These are phyloP conservation scores for Chlamydomonas eustigma DNA, from an alignment of 139 green algal species.

Conservation along the genomic window DNA sequence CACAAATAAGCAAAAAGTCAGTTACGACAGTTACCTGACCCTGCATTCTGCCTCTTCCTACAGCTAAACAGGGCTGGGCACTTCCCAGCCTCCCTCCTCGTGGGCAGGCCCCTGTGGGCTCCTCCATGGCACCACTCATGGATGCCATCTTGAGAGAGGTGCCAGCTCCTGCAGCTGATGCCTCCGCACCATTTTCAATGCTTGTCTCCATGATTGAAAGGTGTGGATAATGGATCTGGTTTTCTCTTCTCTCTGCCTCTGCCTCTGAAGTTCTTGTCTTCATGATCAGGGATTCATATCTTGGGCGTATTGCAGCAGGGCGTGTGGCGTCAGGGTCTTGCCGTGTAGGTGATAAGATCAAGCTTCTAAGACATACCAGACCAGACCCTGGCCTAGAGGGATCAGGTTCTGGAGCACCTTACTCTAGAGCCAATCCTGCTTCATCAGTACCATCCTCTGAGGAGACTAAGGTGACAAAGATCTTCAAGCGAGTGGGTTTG, in stretches of 20 bases:
- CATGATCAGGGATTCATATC: conserved; percentile 68
- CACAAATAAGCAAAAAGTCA: background rate
- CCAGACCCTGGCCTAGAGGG: too few relatives aligned
- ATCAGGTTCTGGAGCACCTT: background rate
- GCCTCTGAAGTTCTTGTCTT: too few relatives aligned
- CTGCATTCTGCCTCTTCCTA: background rate
- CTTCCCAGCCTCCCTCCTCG: conserved; percentile 24
- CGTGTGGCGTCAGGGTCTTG: conserved; percentile 61
- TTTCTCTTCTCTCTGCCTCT: too few relatives aligned
- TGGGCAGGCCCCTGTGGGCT: conserved; percentile 12
- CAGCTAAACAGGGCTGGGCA: conserved; percentile 56
- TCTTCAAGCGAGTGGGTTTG: conserved; percentile 67
- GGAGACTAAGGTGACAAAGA: conserved; percentile 50
- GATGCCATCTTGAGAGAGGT: conserved; percentile 68
- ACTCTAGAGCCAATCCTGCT: background rate
- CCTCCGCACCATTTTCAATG: conserved; percentile 60
- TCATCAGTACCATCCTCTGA: background rate
- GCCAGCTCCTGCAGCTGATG: conserved; percentile 47
- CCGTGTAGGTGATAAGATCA: conserved; percentile 60
- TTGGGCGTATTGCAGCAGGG: conserved; percentile 77
- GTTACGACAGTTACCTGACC: background rate
- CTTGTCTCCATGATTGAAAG: conserved; percentile 81
- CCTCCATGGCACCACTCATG: conserved; percentile 73
- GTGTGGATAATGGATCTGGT: background rate
- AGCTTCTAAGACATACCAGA: conserved; percentile 21